Evolutionary conservation across 495 filamentous ascomycete species (phyloP).

Genomic region (Neurospora sp.): DNA sequence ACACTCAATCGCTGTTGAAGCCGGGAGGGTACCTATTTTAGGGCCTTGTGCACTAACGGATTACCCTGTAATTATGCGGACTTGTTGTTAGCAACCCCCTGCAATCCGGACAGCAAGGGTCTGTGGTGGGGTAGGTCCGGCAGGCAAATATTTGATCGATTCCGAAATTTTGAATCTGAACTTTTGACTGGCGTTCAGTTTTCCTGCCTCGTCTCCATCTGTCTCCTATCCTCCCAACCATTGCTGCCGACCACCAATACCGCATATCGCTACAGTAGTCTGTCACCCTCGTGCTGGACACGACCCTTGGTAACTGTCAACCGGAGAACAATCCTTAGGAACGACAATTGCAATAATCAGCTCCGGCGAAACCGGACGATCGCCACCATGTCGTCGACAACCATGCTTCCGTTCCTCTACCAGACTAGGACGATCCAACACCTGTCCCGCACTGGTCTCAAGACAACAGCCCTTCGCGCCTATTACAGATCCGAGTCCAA

Average conservation of each 20-base stretch:
- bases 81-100: not conserved
- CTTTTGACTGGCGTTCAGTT: not conserved
- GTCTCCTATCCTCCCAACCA: not conserved
- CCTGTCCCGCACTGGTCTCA: constrained; percentile 6
- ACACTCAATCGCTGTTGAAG: not conserved
- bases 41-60: not conserved
- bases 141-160: not conserved
- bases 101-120: not conserved
- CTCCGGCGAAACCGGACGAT: not conserved
- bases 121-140: not conserved
- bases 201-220: not conserved
- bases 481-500: constrained; percentile 7
- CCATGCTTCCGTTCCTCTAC: constrained; percentile 55
- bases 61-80: not conserved
- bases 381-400: constrained; percentile 23
- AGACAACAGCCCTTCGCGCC: constrained; percentile 10
- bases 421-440: constrained; percentile 53
- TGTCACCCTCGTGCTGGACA: not conserved
- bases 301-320: too few relatives aligned
- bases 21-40: not conserved
- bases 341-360: too few relatives aligned
- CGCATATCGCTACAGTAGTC: not conserved
- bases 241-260: not conserved
- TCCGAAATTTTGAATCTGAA: not conserved
- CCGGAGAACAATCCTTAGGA: not conserved